These are phyloP conservation scores for Phytophthora cactorum DNA, from an alignment of 352 stramenopile genomes.

Conservation along the genomic window DNA sequence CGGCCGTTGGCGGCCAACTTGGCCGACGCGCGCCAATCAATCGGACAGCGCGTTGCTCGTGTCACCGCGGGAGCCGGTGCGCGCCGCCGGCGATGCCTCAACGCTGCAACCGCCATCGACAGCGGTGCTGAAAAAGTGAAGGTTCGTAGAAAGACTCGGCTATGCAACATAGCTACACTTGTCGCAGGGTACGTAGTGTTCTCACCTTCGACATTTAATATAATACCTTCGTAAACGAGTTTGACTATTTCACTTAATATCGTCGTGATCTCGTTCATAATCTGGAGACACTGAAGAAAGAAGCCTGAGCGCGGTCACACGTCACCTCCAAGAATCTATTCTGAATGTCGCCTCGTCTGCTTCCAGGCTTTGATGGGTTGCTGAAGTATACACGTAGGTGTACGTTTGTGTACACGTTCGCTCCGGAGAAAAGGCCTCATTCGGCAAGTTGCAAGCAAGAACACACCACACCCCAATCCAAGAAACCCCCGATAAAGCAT, in stretches of 20 bases:
- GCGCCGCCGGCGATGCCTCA: neutral
- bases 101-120: neutral
- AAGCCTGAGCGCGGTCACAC: neutral
- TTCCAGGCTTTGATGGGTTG: slow-evolving; percentile 24
- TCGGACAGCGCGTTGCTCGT: neutral
- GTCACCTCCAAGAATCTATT: neutral
- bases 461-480: slow-evolving; percentile 11
- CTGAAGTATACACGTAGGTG: neutral
- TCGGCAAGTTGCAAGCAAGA: slow-evolving; percentile 37
- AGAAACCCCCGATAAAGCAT: slow-evolving; percentile 21
- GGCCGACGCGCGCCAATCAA: neutral
- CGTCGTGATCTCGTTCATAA: neutral
- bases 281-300: neutral
- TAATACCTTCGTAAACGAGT: neutral
- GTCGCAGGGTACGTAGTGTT: slow-evolving; percentile 16
- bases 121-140: slow-evolving; percentile 23
- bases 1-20: neutral
- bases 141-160: slow-evolving; percentile 10
- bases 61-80: neutral
- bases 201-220: slow-evolving; percentile 4
- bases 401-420: slow-evolving; percentile 8
- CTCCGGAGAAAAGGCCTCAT: slow-evolving; percentile 24
- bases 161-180: slow-evolving; percentile 35
- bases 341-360: slow-evolving; percentile 4
- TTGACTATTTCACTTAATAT: neutral